A percentile compares a stretch with the other conserved stretches of the same genome.
Evolutionary conservation across 2,329 filamentous ascomycete genomes (phyloP).

Genomic region (Malbranchea zuffiana): DNA sequence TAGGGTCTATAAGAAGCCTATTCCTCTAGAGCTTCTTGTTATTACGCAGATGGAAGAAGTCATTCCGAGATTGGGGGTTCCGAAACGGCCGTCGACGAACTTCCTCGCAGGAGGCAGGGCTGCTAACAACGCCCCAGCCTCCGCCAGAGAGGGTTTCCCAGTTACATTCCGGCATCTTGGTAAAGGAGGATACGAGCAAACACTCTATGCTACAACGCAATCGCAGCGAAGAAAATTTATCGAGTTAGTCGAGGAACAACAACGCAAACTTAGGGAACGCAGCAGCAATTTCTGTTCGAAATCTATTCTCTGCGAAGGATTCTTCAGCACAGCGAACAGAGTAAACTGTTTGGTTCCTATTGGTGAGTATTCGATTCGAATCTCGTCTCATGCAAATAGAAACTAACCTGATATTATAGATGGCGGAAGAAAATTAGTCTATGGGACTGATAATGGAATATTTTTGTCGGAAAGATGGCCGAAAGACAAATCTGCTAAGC

Average conservation of each 20-base stretch:
- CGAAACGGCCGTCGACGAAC: slow-evolving; percentile 81
- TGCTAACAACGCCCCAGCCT: slow-evolving; percentile 37
- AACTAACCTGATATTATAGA: slow-evolving; percentile 43
- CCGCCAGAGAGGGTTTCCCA: slow-evolving; percentile 67
- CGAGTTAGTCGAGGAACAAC: slow-evolving; percentile 84
- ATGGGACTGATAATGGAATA: slow-evolving; percentile 87
- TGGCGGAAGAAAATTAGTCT: slow-evolving; percentile 86
- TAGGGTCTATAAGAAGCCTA: slow-evolving; percentile 89
- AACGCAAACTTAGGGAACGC: slow-evolving; percentile 68
- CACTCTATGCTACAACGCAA: slow-evolving; percentile 75
- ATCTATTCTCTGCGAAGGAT: slow-evolving; percentile 65
- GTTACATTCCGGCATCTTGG: slow-evolving; percentile 95
- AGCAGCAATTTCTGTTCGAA: slow-evolving; percentile 59
- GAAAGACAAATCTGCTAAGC: slow-evolving; percentile 62
- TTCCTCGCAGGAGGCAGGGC: slow-evolving; percentile 55
- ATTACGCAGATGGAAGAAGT: slow-evolving; percentile 98
- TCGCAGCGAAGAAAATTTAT: slow-evolving; percentile 92
- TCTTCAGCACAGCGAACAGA: slow-evolving; percentile 78
- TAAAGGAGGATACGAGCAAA: slow-evolving; percentile 87
- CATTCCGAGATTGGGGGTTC: slow-evolving; percentile 64
- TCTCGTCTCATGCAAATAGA: slow-evolving; percentile 4
- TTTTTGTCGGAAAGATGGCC: slow-evolving; percentile 85
- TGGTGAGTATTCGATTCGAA: slow-evolving; percentile 43
- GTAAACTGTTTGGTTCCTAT: slow-evolving; percentile 93
- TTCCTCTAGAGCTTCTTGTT: slow-evolving; percentile 81